phyloP scores from a whole-genome alignment of 1,284 basidiomycete genomes.

The Papiliotrema fonsecae region DNA sequence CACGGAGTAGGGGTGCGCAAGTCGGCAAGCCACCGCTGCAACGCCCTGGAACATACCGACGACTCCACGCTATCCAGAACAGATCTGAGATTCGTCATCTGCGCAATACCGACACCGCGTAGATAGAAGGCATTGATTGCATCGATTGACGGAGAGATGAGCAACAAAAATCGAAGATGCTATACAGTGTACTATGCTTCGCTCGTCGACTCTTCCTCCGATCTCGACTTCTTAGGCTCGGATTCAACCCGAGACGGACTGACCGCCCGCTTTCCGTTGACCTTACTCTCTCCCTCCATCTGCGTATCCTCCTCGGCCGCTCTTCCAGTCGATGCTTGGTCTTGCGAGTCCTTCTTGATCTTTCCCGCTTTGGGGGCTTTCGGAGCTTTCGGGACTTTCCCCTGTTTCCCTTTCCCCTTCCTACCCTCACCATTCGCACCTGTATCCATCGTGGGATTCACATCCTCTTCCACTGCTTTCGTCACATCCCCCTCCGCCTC shows the following conservation, averaged over 20 bases:
- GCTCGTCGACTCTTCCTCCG: too few species aligned
- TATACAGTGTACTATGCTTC: too few species aligned
- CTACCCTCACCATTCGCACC: neutral
- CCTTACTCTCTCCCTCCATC: neutral
- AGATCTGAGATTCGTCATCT: too few species aligned
- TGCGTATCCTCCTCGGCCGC: neutral
- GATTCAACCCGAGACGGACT: neutral
- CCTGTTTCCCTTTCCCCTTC: neutral
- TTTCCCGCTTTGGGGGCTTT: neutral
- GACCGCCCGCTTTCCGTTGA: neutral
- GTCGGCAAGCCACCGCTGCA: too few species aligned
- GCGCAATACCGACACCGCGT: too few species aligned
- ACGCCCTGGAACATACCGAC: too few species aligned
- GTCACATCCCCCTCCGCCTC: slow-evolving; percentile 39
- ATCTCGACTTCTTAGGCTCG: neutral
- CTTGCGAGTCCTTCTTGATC: neutral
- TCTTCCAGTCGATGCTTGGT: neutral
- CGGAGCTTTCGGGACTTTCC: neutral
- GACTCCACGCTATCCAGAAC: too few species aligned
- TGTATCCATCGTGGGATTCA: neutral
- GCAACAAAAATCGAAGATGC: too few species aligned
- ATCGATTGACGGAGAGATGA: too few species aligned
- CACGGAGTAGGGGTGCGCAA: too few species aligned
- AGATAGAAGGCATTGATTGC: too few species aligned
- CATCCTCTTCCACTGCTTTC: neutral